These are phyloP conservation scores for Gonium pectorale DNA, from an alignment of 139 green algal genomes.

Conservation along the genomic window DNA sequence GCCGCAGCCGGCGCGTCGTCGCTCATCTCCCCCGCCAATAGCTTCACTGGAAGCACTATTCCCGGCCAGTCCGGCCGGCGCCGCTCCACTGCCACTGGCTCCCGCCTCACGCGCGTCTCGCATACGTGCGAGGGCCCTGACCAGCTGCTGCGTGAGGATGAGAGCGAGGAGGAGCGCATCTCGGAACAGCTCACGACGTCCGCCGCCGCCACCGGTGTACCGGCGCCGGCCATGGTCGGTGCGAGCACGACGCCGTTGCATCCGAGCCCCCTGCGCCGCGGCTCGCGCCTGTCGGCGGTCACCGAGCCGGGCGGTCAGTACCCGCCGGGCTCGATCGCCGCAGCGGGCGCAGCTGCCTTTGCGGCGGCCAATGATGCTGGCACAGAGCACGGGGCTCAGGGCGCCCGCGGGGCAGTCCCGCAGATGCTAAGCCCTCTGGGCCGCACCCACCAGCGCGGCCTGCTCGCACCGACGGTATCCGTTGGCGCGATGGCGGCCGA, in stretches of 20 bases:
- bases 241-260: neutral
- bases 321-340: neutral
- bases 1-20: neutral
- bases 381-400: neutral
- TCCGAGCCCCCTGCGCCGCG: constrained; percentile 13
- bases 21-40: neutral
- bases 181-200: neutral
- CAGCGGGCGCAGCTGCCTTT: neutral
- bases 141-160: neutral
- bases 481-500: too few relatives aligned
- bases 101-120: constrained; percentile 30
- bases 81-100: constrained; percentile 38
- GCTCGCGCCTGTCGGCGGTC: constrained; percentile 16
- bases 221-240: neutral
- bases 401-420: neutral
- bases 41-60: too few relatives aligned
- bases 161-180: constrained; percentile 18
- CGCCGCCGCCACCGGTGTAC: neutral
- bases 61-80: too few relatives aligned
- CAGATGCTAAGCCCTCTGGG: constrained; percentile 30
- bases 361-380: neutral
- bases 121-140: constrained; percentile 26
- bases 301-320: constrained; percentile 19
- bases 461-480: neutral
- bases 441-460: neutral